These are phyloP conservation scores for Nakaseomyces delphensis DNA, from an alignment of 1,139 yeast genomes.

Conservation along the genomic window DNA sequence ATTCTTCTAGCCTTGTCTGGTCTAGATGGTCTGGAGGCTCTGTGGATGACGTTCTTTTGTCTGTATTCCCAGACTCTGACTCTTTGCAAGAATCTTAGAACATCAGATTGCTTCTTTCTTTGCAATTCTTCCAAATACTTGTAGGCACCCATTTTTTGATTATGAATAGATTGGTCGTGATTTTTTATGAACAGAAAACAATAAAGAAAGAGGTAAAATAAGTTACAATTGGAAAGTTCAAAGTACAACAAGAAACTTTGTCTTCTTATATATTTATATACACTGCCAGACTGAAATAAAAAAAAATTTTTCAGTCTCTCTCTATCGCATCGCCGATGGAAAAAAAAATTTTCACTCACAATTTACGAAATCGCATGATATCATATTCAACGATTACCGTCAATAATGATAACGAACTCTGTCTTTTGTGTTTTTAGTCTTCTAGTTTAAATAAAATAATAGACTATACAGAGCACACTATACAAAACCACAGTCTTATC, in stretches of 20 bases:
- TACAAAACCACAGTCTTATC: too few species aligned
- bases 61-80: slow-evolving; percentile 99
- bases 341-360: background rate
- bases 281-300: background rate
- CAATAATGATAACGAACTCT: too few species aligned
- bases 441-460: too few species aligned
- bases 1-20: slow-evolving; percentile 99
- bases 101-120: slow-evolving; percentile 99
- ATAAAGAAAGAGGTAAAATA: background rate
- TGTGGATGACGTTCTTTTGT: slow-evolving; percentile 97
- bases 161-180: slow-evolving; percentile 5
- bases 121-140: slow-evolving; percentile 98
- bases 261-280: background rate
- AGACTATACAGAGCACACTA: too few species aligned
- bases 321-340: background rate
- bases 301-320: background rate
- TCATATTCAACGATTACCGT: background rate
- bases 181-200: background rate
- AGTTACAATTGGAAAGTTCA: background rate
- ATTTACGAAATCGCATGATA: background rate
- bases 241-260: background rate
- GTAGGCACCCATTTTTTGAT: slow-evolving; percentile 88
- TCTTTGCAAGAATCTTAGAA: slow-evolving; percentile 95
- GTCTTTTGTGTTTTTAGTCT: background rate
- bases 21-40: slow-evolving; percentile 97